Percentiles rank a stretch among this genome's conserved stretches.
Conservation (phyloP, 2,329 filamentous ascomycete genomes). For the Mycosphaerella arachidis region DNA sequence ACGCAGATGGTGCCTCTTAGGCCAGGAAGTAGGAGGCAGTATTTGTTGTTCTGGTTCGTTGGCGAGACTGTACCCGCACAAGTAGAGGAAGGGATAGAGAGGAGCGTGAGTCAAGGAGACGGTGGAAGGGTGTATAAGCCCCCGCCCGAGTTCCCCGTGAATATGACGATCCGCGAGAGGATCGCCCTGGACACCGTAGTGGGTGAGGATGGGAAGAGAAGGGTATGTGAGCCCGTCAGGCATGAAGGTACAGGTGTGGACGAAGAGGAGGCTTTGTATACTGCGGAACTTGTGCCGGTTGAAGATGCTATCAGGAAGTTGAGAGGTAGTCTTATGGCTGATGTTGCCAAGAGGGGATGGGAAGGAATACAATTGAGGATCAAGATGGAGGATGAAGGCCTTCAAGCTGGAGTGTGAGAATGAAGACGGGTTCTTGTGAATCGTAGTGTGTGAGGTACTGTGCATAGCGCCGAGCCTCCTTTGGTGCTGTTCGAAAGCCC, state of each 20-base stretch:
- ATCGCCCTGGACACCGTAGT: constrained; percentile 35
- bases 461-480: neutral
- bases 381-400: constrained; percentile 26
- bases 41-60: constrained; percentile 46
- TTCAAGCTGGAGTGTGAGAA: too few relatives aligned
- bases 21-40: constrained; percentile 32
- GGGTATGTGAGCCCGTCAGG: constrained; percentile 41
- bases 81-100: constrained; percentile 9
- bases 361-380: constrained; percentile 38
- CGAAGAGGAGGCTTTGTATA: constrained; percentile 43
- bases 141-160: constrained; percentile 36
- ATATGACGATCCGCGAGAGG: constrained; percentile 37
- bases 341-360: constrained; percentile 46
- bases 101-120: neutral
- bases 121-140: constrained; percentile 13
- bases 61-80: constrained; percentile 43
- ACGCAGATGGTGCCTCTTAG: constrained; percentile 41
- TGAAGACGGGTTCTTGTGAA: too few relatives aligned
- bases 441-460: neutral
- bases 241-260: constrained; percentile 48
- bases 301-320: constrained; percentile 42
- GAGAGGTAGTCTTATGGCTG: constrained; percentile 38
- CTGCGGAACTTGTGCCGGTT: constrained; percentile 39
- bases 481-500: too few relatives aligned
- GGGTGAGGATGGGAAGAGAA: constrained; percentile 33